Base-by-base conservation (phyloP, 2,329 filamentous ascomycete species). In the Penicillium sp. region DNA sequence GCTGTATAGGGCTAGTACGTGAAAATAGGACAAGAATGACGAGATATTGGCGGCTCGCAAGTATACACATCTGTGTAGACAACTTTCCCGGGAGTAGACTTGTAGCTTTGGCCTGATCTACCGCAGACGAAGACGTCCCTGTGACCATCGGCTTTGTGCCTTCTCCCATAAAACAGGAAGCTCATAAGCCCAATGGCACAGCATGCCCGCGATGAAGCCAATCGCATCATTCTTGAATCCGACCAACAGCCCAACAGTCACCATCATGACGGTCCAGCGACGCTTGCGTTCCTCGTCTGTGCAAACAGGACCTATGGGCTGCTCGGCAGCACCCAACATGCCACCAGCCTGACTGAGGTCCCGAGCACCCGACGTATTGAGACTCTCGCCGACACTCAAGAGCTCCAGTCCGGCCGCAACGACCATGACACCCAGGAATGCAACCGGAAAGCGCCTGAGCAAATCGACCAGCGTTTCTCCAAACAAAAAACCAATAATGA, bases 201-300 rank as follows among this genome's bases (percentile, higher is more conserved):
- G 73, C 81, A 96, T 85, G 0, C 94, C 94, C 0, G 89, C 91
- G 14, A 90, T 60, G 68, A 97, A 96, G 0, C 94, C 94, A 6
- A 96, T 85, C 0, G 89, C 92, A 75, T 96, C 93, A 70, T 97
- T 98, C 73, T 87, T 89, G 69, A 96, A 96, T 0, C 91, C 92
- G 51, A 98, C 76, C 55, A 96, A 83, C 2, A 89, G 85, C 0
- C 90, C 92, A 9, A 91, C 87, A 0, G 94, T 98, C 61, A 93
- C 88, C 59, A 96, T 82, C 92, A 97, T 96, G 0, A 96, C 88
- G 22, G 87, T 90, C 90, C 91, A 96, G 58, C 92, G 83, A 73
- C 91, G 86, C 56, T 83, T 84, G 47, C 87, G 83, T 75, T 95
- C 90, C 53, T 85, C 79, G 16, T 92, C 88, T 1, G 83, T 85